These are phyloP conservation scores for Brassica nigra DNA, from an alignment of 345 rosid species.

Conservation along the genomic window DNA sequence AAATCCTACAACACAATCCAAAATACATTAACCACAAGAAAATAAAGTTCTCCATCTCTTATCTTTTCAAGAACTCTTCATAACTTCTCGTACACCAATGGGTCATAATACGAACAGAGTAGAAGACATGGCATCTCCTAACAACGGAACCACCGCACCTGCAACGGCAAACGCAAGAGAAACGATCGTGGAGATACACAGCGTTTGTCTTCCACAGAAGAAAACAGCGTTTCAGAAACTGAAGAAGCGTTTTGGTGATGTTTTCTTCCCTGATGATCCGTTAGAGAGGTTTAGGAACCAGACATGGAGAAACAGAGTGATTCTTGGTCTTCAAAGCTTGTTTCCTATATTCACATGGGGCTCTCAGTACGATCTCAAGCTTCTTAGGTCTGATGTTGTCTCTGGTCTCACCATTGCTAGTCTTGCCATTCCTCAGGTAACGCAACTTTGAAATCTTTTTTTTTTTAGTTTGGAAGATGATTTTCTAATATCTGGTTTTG, in stretches of 20 bases:
- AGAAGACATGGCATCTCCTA: constrained; percentile 42
- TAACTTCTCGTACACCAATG: constrained; percentile 15
- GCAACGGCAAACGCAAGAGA: constrained; percentile 13
- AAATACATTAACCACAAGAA: not conserved
- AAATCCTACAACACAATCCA: constrained; percentile 12
- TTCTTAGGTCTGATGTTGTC: constrained; percentile 78
- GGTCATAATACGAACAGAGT: constrained; percentile 44
- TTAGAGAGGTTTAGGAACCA: constrained; percentile 81
- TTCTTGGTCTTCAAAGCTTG: constrained; percentile 66
- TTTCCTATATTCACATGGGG: constrained; percentile 88
- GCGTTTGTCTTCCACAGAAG: constrained; percentile 74
- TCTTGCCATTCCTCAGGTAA: constrained; percentile 98
- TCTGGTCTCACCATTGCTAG: constrained; percentile 99
- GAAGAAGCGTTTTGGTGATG: constrained; percentile 56
- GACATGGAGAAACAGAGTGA: constrained; percentile 53
- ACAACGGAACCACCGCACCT: constrained; percentile 29
- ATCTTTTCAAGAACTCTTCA: not conserved
- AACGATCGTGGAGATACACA: constrained; percentile 56
- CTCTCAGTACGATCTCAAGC: constrained; percentile 58
- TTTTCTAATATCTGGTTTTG: not conserved
- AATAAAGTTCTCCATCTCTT: not conserved
- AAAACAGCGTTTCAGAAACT: constrained; percentile 67
- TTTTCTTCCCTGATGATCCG: constrained; percentile 98
- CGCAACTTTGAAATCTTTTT: not conserved
- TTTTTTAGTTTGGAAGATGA: not conserved